These are phyloP conservation scores for Pezicula radicicola DNA, from an alignment of 2,329 filamentous ascomycete genomes.

Conservation along the genomic window DNA sequence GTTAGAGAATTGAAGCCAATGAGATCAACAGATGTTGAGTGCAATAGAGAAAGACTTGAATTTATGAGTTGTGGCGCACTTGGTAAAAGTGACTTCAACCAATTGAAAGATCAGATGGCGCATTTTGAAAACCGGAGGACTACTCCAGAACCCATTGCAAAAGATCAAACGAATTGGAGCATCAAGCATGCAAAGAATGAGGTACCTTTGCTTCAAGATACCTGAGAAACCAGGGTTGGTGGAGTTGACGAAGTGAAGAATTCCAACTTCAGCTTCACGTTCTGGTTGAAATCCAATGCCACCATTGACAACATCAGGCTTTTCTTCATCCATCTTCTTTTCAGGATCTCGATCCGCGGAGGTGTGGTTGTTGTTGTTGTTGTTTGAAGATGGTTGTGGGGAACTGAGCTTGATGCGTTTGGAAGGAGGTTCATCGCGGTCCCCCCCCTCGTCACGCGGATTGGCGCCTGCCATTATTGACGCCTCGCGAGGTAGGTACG, in stretches of 20 bases:
- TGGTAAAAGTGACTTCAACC: no score
- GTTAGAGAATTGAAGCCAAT: not conserved
- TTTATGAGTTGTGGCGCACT: no score
- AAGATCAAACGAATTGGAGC: not conserved
- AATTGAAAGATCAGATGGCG: no score
- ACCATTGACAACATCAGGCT: not conserved
- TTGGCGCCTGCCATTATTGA: not conserved
- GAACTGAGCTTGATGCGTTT: conserved; percentile 10
- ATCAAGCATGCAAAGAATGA: conserved; percentile 1
- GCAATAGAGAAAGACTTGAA: no score
- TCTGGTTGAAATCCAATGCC: conserved; percentile 6
- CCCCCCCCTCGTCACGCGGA: not conserved
- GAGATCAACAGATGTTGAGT: not conserved
- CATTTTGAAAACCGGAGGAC: no score
- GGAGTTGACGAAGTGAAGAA: conserved; percentile 59
- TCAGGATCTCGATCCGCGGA: not conserved
- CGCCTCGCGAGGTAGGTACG: not conserved
- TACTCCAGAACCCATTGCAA: not conserved
- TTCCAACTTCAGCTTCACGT: conserved; percentile 45
- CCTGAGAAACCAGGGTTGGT: conserved; percentile 58
- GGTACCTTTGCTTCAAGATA: conserved; percentile 63
- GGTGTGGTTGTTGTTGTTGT: conserved; percentile 2
- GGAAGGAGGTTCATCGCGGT: conserved; percentile 5
- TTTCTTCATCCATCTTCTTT: not conserved
- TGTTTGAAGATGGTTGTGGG: not conserved